Percentiles rank a stretch among this genome's conserved stretches.
Conservation (phyloP, 2,329 filamentous ascomycete species). For the Incumbomyces delicatus region DNA sequence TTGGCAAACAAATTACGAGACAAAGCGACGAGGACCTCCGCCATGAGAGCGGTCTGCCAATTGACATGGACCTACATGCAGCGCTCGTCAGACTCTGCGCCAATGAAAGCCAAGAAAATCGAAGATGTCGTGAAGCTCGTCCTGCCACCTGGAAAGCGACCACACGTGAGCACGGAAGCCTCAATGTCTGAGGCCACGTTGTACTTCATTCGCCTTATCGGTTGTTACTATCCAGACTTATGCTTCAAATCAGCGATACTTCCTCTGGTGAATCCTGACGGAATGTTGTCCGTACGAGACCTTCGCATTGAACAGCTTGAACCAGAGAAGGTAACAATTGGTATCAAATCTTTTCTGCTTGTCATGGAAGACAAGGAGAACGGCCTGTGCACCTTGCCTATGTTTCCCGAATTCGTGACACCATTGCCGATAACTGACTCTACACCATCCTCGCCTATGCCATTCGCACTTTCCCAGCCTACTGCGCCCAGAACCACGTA, state of each 20-base stretch:
- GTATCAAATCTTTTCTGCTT: conserved; percentile 83
- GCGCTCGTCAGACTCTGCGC: conserved; percentile 62
- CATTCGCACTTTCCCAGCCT: conserved; percentile 25
- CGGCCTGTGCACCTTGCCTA: conserved; percentile 63
- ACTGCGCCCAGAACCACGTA: conserved; percentile 31
- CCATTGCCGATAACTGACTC: conserved; percentile 28
- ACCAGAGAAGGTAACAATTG: conserved; percentile 93
- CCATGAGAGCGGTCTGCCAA: conserved; percentile 80
- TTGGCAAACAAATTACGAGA: conserved; percentile 79
- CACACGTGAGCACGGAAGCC: conserved; percentile 71
- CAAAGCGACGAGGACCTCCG: conserved; percentile 63
- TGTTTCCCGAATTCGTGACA: conserved; percentile 62
- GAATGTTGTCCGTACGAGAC: conserved; percentile 69
- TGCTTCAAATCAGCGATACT: conserved; percentile 93
- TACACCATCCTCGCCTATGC: conserved; percentile 26
- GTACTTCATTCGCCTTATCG: conserved; percentile 87
- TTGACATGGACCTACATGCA: conserved; percentile 93
- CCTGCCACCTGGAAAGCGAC: conserved; percentile 68
- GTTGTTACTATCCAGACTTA: conserved; percentile 84
- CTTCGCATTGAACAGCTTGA: conserved; percentile 85
- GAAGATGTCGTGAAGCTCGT: conserved; percentile 84
- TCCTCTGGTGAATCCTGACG: conserved; percentile 81
- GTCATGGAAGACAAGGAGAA: conserved; percentile 91
- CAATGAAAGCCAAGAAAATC: conserved; percentile 63
- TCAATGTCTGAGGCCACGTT: conserved; percentile 83